Base-by-base conservation (phyloP, 2,329 filamentous ascomycete species). In the Diaporthe velutina region DNA sequence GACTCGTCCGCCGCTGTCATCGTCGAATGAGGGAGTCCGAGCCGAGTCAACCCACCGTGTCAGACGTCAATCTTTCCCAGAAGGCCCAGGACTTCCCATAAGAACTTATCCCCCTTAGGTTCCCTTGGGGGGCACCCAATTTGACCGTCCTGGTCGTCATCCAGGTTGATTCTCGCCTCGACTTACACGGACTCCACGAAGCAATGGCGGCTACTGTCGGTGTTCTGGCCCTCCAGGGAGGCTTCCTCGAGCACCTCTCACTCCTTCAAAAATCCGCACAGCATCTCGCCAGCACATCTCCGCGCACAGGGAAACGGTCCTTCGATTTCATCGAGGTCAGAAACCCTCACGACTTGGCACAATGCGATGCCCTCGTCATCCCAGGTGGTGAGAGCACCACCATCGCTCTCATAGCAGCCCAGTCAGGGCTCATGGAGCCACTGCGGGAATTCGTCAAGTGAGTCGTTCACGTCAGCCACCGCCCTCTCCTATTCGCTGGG, bases 321-420 rank as follows among this genome's bases (percentile, higher is more conserved):
- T 92, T 94, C 85, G 81, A 83, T 35, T 94, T 97, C 81, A 88
- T 93, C 77, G 93, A 98, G 83, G 95, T 98, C 61, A 93, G 96
- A 75, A 98, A 93, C 9, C 85, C 90, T 3, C 85, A 87, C 9
- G 90, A 98, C 80, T 89, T 99, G 42, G 85, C 88, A 6, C 83
- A 82, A 78, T 98, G 96, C 84, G 91, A 96, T 83, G 96, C 92
- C 35, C 89, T 99, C 57, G 91, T 99, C 81, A 91, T 99, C 61
- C 97, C 97, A 4, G 97, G 97, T 70, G 97, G 97, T 76, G 97
- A 99, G 84, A 98, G 95, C 84, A 98, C 97, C 1, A 93, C 96
- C 4, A 97, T 99, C 78, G 95, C 95, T 15, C 89, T 98, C 40
- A 94, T 98, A 22, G 97, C 97, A 4, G 91, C 92, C 30, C 90